Conservation (phyloP, 2,329 filamentous ascomycete genomes). For the Stromatinia cepivora region DNA sequence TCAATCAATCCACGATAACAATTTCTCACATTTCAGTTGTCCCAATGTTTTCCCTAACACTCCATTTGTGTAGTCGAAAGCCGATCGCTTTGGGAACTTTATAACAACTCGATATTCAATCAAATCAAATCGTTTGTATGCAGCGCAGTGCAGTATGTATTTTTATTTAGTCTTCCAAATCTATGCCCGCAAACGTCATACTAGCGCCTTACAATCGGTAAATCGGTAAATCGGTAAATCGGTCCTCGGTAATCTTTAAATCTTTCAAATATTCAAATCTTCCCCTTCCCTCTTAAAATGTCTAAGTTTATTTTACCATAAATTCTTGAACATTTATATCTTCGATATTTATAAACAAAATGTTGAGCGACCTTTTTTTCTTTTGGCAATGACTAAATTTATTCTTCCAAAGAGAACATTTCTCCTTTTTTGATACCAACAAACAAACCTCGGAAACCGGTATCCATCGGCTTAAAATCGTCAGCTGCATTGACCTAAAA, state of each 20-base stretch:
- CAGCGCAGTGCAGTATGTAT: neutral
- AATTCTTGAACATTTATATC: too few species aligned
- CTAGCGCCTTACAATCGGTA: constrained; percentile 11
- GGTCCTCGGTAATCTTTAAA: constrained; percentile 6
- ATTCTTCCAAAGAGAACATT: neutral
- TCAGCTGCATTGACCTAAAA: neutral
- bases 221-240: neutral
- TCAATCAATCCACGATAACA: neutral
- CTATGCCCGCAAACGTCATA: constrained; percentile 13
- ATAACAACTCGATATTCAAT: neutral
- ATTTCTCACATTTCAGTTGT: neutral
- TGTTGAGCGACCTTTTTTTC: too few species aligned
- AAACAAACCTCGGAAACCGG: constrained; percentile 5
- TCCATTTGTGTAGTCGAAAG: neutral
- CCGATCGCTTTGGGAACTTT: neutral
- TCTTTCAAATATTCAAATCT: too few species aligned
- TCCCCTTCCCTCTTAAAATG: neutral
- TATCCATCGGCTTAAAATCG: constrained; percentile 14
- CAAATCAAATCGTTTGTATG: neutral
- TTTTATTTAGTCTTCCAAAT: neutral
- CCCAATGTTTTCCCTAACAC: neutral
- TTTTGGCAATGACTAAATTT: too few species aligned
- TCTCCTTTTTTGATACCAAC: rapidly evolving
- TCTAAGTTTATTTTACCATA: neutral
- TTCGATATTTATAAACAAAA: too few species aligned